A percentile compares a stretch with the other conserved stretches of the same genome.
phyloP scores from a whole-genome alignment of 2,329 filamentous ascomycete species.

The Aphanocladium album region DNA sequence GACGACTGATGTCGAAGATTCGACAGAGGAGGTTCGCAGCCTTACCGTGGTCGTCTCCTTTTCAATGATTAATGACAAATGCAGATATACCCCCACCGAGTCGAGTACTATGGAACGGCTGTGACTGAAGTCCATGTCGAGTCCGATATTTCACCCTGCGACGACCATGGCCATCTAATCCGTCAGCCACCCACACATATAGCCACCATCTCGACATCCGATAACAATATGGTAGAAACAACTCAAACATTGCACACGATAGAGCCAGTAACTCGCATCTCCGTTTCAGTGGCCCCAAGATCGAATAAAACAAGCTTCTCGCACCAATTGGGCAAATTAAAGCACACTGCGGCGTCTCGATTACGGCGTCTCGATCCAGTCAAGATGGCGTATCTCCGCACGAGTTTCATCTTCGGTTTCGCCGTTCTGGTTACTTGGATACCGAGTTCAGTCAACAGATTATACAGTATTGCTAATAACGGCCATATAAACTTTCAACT shows the following conservation, averaged over 20 bases:
- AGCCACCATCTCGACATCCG: not conserved
- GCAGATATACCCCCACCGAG: conserved; percentile 12
- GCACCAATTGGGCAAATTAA: conserved; percentile 13
- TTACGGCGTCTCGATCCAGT: conserved; percentile 43
- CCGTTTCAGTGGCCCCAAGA: not conserved
- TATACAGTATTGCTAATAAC: conserved; percentile 57
- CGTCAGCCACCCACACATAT: not conserved
- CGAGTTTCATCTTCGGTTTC: conserved; percentile 56
- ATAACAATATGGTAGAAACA: not conserved
- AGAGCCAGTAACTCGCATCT: not conserved
- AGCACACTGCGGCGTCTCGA: conserved; percentile 26
- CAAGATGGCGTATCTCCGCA: conserved; percentile 55
- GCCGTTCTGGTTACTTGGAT: conserved; percentile 57
- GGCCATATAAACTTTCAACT: conserved; percentile 54
- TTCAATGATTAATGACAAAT: not conserved
- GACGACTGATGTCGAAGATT: conserved; percentile 25
- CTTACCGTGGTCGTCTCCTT: too few species aligned
- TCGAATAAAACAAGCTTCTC: not conserved
- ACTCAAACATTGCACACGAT: not conserved
- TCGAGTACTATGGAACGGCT: conserved; percentile 40
- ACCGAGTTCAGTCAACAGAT: conserved; percentile 65
- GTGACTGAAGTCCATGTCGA: conserved; percentile 47
- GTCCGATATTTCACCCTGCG: conserved; percentile 17
- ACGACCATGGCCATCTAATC: conserved; percentile 5
- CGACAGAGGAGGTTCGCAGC: conserved; percentile 29